A percentile compares a stretch with the other conserved stretches of the same genome.
Evolutionary conservation across 1,284 basidiomycete species (phyloP).

Genomic region (Hemileia vastatrix): DNA sequence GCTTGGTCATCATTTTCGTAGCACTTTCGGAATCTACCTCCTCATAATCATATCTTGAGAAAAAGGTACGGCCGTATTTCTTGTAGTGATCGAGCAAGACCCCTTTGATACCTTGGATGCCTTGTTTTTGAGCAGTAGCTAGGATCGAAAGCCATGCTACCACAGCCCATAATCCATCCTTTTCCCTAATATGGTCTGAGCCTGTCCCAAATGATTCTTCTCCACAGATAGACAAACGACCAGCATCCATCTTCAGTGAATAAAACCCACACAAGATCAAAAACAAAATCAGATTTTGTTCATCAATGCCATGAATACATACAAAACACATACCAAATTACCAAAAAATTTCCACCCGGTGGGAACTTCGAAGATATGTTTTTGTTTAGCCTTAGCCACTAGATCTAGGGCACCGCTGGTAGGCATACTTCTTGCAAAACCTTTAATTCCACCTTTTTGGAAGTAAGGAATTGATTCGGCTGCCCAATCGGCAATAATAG

Average conservation of each 20-base stretch:
- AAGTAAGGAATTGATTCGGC: conserved; percentile 94
- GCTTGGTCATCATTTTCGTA: conserved; percentile 66
- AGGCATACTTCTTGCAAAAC: conserved; percentile 91
- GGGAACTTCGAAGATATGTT: conserved; percentile 91
- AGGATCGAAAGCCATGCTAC: conserved; percentile 98
- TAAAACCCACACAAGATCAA: no score
- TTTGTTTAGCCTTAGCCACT: conserved; percentile 85
- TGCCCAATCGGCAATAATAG: conserved; percentile 94
- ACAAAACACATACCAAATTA: conserved; percentile 54
- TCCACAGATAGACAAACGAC: conserved; percentile 90
- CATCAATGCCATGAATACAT: not conserved
- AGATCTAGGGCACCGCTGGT: conserved; percentile 94
- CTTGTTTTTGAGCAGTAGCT: conserved; percentile 75
- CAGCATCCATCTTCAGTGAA: conserved; percentile 97
- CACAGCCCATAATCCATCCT: conserved; percentile 96
- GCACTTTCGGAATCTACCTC: conserved; percentile 88
- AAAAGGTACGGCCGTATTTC: conserved; percentile 87
- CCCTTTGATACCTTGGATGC: conserved; percentile 75
- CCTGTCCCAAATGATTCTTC: conserved; percentile 99
- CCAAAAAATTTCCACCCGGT: conserved; percentile 99
- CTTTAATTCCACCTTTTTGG: conserved; percentile 76
- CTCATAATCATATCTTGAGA: conserved; percentile 79
- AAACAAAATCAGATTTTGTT: not conserved
- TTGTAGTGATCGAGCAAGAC: conserved; percentile 76
- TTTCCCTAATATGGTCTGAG: conserved; percentile 97